Base-by-base conservation (phyloP, 225 moss, liverwort and hornwort genomes). In the Straminergon stramineum region DNA sequence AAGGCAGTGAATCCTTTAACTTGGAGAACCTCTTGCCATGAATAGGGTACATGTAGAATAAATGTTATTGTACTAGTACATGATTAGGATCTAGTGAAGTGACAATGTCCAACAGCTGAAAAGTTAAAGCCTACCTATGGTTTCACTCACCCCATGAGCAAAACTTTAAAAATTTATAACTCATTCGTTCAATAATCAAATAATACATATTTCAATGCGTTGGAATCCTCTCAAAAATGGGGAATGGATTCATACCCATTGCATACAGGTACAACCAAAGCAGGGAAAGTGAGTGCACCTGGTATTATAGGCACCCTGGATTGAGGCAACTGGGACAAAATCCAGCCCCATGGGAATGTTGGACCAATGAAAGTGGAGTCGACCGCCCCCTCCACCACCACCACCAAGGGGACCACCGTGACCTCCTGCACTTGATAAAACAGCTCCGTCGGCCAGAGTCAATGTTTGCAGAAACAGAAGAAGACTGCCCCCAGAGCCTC, bases 281-380 rank as follows among this genome's bases (percentile, higher is more conserved):
- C 56, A 79, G 39, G n/a, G 43, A 45, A 75, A 83, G 26, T 37
- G n/a, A 37, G 45, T 31, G 56, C 41, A 99, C 99, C 99, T 96
- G 89, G 94, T 94, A 91, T 96, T 95, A 53, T 96, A 95, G n/a
- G 86, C 67, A 62, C 99, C 99, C 88, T 95, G 89, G 64, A 97
- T 94, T 84, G 87, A 85, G 32, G 99, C 97, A 68, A 99, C 87
- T 12, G 95, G 91, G 37, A 97, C 79, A 70, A 95, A 99, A 75
- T 97, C 97, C 83, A 95, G 95, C n/a, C 99, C 99, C 74, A 93
- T 95, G 55, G 96, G 94, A 93, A 99, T 95, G 84, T 97, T 96
- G 85, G 96, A 95, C 99, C 99, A 99, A 88, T 99, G 97, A 88
- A 99, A 96, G 90, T 99, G 99, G 37, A 99, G 92, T 73, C 99